Percentiles rank a stretch among this genome's conserved stretches.
Evolutionary conservation across 2,329 filamentous ascomycete genomes (phyloP).

Genomic region (Phaeosphaeria sp.): DNA sequence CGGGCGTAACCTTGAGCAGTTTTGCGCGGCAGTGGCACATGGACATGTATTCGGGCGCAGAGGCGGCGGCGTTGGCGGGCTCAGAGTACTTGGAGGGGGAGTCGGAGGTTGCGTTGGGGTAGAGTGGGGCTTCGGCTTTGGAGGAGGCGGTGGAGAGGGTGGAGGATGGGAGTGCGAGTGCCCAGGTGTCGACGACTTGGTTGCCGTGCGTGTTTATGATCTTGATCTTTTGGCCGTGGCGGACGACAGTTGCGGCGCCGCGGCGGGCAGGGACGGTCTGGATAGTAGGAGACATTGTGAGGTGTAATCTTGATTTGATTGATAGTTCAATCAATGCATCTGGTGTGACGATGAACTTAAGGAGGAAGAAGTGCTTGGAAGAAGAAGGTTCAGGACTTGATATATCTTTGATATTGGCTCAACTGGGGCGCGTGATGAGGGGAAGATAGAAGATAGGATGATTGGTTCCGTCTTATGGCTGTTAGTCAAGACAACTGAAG

Average conservation of each 20-base stretch:
- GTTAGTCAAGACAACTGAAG: conserved; percentile 11
- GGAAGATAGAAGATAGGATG: conserved; percentile 22
- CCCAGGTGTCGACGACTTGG: conserved; percentile 60
- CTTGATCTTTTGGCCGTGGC: conserved; percentile 50
- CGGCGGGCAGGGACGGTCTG: conserved; percentile 53
- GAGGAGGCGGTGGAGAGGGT: conserved; percentile 23
- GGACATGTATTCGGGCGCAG: conserved; percentile 42
- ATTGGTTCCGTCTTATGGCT: conserved; percentile 3
- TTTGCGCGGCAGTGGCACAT: conserved; percentile 46
- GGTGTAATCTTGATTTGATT: not conserved
- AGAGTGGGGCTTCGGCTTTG: conserved; percentile 35
- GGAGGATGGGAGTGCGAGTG: conserved; percentile 47
- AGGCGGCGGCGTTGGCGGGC: conserved; percentile 34
- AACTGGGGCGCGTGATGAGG: conserved; percentile 13
- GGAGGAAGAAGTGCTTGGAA: too few species aligned
- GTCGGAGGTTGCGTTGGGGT: conserved; percentile 31
- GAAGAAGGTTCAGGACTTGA: conserved; percentile 1
- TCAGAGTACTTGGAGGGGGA: conserved; percentile 30
- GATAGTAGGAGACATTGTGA: conserved; percentile 18
- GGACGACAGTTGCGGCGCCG: conserved; percentile 50
- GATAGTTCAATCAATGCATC: not conserved
- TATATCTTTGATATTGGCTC: conserved; percentile 14
- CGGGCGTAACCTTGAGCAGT: conserved; percentile 35
- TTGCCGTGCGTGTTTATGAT: conserved; percentile 57
- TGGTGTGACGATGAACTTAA: not conserved